A percentile compares a stretch with the other conserved stretches of the same genome.
These are phyloP conservation scores for Daedaleopsis nitida DNA, from an alignment of 768 basidiomycete species.

Conservation along the genomic window DNA sequence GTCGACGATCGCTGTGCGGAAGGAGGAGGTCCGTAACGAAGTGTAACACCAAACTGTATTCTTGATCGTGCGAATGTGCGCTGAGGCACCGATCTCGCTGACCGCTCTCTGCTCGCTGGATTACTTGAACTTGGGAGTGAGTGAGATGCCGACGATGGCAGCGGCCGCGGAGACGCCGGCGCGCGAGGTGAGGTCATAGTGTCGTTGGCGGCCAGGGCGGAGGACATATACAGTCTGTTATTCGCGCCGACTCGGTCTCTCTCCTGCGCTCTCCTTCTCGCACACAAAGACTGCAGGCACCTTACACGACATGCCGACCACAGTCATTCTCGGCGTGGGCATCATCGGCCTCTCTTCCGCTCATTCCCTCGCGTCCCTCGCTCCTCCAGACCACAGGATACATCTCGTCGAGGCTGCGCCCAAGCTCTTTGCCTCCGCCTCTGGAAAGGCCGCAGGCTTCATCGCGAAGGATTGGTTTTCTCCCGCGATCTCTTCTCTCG, in stretches of 20 bases:
- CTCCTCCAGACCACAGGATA: constrained; percentile 32
- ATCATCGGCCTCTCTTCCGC: constrained; percentile 50
- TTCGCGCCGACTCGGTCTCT: not conserved
- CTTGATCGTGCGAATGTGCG: not conserved
- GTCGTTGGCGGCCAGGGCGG: not conserved
- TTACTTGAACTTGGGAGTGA: too few relatives aligned
- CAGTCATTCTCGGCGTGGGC: constrained; percentile 49
- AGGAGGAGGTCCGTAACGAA: not conserved
- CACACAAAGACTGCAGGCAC: constrained; percentile 3
- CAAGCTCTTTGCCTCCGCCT: constrained; percentile 39
- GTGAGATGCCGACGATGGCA: not conserved
- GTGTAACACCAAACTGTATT: constrained; percentile 15
- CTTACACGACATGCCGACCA: constrained; percentile 32
- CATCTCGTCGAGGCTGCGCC: constrained; percentile 44
- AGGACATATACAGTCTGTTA: not conserved
- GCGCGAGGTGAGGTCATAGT: not conserved
- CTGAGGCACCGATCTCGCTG: not conserved
- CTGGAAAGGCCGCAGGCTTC: constrained; percentile 41
- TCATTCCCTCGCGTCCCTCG: constrained; percentile 38
- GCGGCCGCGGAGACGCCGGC: not conserved
- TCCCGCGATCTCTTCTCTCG: constrained; percentile 31
- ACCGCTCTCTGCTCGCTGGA: not conserved
- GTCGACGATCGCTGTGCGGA: not conserved
- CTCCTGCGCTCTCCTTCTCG: not conserved
- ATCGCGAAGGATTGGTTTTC: constrained; percentile 46